These are phyloP conservation scores for Apiospora rasikravindrae DNA, from an alignment of 2,329 filamentous ascomycete species.

Conservation along the genomic window DNA sequence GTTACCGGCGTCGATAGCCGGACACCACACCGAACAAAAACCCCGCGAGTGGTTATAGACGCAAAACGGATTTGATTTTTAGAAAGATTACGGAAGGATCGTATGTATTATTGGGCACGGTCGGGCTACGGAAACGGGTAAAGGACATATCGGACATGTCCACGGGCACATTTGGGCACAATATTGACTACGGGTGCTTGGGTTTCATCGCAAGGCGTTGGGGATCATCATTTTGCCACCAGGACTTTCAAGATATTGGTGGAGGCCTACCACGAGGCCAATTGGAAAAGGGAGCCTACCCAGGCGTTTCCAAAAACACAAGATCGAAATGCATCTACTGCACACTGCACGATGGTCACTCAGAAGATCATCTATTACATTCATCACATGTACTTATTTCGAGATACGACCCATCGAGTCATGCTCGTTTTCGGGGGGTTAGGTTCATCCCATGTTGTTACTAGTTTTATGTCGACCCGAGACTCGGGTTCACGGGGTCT, in stretches of 20 bases:
- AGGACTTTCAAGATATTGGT: background rate
- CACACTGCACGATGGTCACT: background rate
- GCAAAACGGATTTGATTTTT: background rate
- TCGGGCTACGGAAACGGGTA: background rate
- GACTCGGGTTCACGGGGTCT: background rate
- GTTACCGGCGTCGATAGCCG: background rate
- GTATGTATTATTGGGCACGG: background rate
- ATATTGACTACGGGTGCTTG: constrained; percentile 1
- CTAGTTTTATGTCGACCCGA: background rate
- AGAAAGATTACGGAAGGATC: background rate
- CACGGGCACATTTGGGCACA: background rate
- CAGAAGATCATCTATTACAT: background rate
- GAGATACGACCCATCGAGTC: background rate
- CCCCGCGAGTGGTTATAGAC: constrained; percentile 2
- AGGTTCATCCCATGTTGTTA: background rate
- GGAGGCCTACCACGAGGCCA: background rate
- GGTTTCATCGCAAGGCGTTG: constrained; percentile 15
- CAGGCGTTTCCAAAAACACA: constrained; percentile 6
- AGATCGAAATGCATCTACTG: background rate
- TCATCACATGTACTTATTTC: background rate
- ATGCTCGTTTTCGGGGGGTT: constrained; percentile 9
- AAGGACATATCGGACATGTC: background rate
- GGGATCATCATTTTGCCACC: constrained; percentile 11
- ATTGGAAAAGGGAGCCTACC: background rate
- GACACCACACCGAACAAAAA: background rate